phyloP scores from a whole-genome alignment of 768 basidiomycete species.

The Baorangia bicolor region DNA sequence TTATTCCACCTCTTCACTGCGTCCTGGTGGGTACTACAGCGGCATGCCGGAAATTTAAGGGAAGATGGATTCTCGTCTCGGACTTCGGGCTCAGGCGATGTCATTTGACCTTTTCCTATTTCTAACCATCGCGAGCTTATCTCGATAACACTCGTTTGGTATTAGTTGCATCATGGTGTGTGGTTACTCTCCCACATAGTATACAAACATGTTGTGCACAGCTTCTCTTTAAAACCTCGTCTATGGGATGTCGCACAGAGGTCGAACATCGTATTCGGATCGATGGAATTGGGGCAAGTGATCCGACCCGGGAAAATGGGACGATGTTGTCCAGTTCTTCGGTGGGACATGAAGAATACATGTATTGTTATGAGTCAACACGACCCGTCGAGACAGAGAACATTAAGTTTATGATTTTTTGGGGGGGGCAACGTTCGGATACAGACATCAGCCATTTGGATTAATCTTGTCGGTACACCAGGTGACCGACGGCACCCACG shows the following conservation, averaged over 20 bases:
- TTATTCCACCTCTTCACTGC: constrained; percentile 12
- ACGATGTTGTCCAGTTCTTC: too few species aligned
- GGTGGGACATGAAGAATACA: too few species aligned
- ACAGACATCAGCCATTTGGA: background rate
- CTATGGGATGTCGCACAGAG: too few species aligned
- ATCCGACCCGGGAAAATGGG: too few species aligned
- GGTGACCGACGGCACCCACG: constrained; percentile 61
- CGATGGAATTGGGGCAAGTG: too few species aligned
- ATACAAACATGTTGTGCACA: background rate
- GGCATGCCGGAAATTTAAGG: constrained; percentile 28
- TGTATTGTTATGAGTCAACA: background rate
- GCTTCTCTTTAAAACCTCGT: background rate
- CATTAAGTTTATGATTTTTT: background rate
- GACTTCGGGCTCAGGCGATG: background rate
- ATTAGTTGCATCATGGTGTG: background rate
- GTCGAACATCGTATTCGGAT: too few species aligned
- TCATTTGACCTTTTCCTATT: background rate
- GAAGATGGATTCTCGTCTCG: background rate
- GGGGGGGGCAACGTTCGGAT: too few species aligned
- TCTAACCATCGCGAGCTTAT: background rate
- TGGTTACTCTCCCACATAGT: background rate
- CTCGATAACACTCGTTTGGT: background rate
- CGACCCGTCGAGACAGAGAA: background rate
- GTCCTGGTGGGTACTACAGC: constrained; percentile 22
- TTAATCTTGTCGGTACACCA: constrained; percentile 49